phyloP scores from a whole-genome alignment of 352 stramenopile genomes.

The Phytophthora ohioensis region DNA sequence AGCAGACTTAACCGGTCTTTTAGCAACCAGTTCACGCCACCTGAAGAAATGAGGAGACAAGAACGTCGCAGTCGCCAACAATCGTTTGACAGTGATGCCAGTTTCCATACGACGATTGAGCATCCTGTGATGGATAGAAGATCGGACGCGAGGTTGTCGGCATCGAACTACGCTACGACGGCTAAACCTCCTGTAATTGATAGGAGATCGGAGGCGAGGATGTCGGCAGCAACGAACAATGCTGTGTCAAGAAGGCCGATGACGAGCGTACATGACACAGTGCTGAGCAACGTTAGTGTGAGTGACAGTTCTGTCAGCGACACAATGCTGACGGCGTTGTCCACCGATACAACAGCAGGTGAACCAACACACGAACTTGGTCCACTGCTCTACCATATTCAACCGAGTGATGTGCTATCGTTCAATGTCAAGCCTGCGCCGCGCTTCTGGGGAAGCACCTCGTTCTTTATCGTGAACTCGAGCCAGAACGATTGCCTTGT shows the following conservation, averaged over 20 bases:
- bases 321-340: constrained; percentile 40
- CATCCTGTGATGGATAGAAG: constrained; percentile 14
- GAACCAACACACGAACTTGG: constrained; percentile 19
- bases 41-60: constrained; percentile 20
- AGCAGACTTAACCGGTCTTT: constrained; percentile 13
- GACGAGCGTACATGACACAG: constrained; percentile 22
- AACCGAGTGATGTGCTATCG: constrained; percentile 51
- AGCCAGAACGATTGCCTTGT: constrained; percentile 58
- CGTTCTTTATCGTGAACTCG: constrained; percentile 73
- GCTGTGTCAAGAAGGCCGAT: background rate
- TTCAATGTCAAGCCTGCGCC: constrained; percentile 52
- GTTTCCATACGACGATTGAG: constrained; percentile 43
- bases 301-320: constrained; percentile 35
- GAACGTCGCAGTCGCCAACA: constrained; percentile 18
- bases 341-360: constrained; percentile 15
- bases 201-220: constrained; percentile 22
- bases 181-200: constrained; percentile 20
- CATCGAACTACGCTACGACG: constrained; percentile 20
- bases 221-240: constrained; percentile 17
- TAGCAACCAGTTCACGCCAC: constrained; percentile 34
- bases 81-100: constrained; percentile 38
- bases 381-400: constrained; percentile 51
- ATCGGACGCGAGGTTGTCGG: constrained; percentile 12
- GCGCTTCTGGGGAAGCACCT: constrained; percentile 44
- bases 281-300: constrained; percentile 35